Conservation (phyloP, 1,284 basidiomycete species). For the Ceratobasidium sp. region DNA sequence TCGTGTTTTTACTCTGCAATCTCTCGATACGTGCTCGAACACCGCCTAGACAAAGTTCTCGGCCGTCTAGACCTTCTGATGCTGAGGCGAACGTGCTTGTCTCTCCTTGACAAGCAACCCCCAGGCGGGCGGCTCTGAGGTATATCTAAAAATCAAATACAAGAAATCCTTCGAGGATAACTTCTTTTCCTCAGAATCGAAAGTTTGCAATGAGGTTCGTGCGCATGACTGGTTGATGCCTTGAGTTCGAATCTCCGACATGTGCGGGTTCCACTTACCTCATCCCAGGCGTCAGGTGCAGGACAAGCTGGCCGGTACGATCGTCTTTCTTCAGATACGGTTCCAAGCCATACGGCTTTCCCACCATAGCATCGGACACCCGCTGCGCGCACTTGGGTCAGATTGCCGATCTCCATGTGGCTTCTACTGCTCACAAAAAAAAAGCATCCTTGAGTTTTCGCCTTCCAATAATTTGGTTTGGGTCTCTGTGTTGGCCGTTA, state of each 20-base stretch:
- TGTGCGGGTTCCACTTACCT: conserved; percentile 30
- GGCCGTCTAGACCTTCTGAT: conserved; percentile 38
- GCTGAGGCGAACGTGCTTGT: conserved; percentile 19
- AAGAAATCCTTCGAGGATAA: conserved; percentile 2
- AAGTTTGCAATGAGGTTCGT: conserved; percentile 18
- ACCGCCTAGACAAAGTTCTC: conserved; percentile 27
- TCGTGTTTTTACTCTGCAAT: conserved; percentile 5
- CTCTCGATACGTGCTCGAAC: conserved; percentile 26
- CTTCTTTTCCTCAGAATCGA: background rate
- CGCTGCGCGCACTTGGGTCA: background rate
- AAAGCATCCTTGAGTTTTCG: background rate
- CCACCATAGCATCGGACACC: conserved; percentile 7
- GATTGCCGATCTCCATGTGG: conserved; percentile 20
- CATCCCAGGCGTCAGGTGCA: conserved; percentile 10
- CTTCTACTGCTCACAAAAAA: background rate
- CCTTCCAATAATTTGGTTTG: conserved; percentile 10
- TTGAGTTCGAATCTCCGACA: conserved; percentile 18
- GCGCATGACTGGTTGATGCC: conserved; percentile 23
- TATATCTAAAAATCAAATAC: conserved; percentile 39
- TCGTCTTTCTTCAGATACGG: conserved; percentile 1
- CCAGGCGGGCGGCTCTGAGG: background rate
- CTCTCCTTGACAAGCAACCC: conserved; percentile 8
- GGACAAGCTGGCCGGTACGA: conserved; percentile 4
- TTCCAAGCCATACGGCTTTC: conserved; percentile 8
- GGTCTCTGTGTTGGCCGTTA: background rate